Evolutionary conservation across 306 rosid species (phyloP).

Genomic region (Benincasa hispida): DNA sequence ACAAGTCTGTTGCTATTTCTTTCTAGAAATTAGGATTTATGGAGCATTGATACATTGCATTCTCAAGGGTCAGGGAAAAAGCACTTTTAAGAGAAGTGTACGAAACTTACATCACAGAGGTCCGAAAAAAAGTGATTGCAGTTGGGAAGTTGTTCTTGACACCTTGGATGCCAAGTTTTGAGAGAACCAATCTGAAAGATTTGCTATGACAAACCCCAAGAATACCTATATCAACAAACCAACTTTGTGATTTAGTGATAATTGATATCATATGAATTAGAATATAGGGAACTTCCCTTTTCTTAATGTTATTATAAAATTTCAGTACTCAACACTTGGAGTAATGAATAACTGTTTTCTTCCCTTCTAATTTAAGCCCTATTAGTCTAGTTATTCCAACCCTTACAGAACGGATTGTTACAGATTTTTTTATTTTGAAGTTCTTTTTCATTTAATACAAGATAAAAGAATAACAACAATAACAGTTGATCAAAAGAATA

Average conservation of each 20-base stretch:
- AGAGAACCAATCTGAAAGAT: constrained; percentile 15
- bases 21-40: not conserved
- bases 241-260: not conserved
- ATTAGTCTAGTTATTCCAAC: no score
- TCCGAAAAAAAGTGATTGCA: not conserved
- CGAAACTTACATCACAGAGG: not conserved
- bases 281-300: not conserved
- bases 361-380: no score
- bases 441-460: no score
- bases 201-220: constrained; percentile 20
- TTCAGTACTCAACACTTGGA: no score
- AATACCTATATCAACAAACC: constrained; percentile 8
- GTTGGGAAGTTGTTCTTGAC: not conserved
- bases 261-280: not conserved
- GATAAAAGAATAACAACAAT: no score
- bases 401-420: no score
- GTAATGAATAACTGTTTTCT: no score
- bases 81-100: not conserved
- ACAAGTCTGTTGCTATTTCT: not conserved
- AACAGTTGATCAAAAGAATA: not conserved
- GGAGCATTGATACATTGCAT: not conserved
- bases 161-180: constrained; percentile 1
- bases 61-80: not conserved
- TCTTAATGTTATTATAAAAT: no score
- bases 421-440: no score